Base-by-base conservation (phyloP, 2,329 filamentous ascomycete genomes). In the Clarireedia monteithiana region DNA sequence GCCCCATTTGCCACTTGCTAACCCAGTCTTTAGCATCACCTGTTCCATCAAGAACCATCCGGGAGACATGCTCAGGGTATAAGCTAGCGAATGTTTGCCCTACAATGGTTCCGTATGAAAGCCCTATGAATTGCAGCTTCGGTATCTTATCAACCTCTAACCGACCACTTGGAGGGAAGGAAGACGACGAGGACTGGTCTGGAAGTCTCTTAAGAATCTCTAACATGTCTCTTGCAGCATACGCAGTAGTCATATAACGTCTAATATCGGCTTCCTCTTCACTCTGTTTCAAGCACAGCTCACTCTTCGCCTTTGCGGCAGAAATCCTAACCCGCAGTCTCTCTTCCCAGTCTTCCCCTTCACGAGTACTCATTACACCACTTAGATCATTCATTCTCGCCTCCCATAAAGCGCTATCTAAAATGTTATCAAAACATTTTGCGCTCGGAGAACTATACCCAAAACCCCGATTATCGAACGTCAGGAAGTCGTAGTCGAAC, bases 401-500 rank as follows among this genome's bases (percentile, higher is more conserved):
- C 38, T 56, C 44, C 51, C 51, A 54, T 6, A 54, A 24, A n/a
- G 24, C 23, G 7, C 42, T 17, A 39, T 48, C 30, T n/a, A 54
- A 30, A 6, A 48, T 27, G 12, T 23, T 48, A 38, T 30, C 44
- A 54, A 54, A 54, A 40, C 51, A 54, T n/a, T 36, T 26, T 5
- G 51, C 51, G 23, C 54, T 56, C 6, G 54, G 54, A n/a, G 17
- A 24, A 20, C 48, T 56, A 46, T 56, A 56, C 14, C 48, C 54
- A 27, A 40, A 46, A 3, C 51, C 47, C 40, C 54, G n/a, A 27
- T 56, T 36, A 30, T 56, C 48, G 26, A 56, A 56, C 15, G 39
- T 47, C 24, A 45, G 42, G 26, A 56, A 56, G n/a, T 51, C 54
- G 17, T 42, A 42, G n/a, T 42, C 39, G 15, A 17, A 42, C 17